Conservation (phyloP, 345 rosid species). For the Citrus inodora region DNA sequence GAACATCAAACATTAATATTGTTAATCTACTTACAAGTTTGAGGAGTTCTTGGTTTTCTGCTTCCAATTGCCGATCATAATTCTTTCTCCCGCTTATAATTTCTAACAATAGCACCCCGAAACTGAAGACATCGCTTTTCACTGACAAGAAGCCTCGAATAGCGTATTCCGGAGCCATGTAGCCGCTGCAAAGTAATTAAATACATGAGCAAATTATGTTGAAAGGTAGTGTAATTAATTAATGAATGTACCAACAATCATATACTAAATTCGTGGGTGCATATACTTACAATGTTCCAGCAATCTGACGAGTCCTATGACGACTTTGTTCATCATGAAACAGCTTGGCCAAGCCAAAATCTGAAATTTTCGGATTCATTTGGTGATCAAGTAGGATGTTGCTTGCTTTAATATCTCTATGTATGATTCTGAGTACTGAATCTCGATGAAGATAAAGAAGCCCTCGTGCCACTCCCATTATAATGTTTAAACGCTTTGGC, state of each 20-base stretch:
- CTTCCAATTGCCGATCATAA: neutral
- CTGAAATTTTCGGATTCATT: neutral
- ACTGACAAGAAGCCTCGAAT: neutral
- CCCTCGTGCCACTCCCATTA: conserved; percentile 1
- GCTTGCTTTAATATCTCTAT: conserved; percentile 10
- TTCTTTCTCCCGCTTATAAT: conserved; percentile 8
- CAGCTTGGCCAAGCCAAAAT: neutral
- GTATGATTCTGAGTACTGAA: neutral
- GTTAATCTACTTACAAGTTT: neutral
- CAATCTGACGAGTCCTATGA: neutral
- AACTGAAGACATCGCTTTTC: conserved; percentile 5
- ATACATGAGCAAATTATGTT: neutral
- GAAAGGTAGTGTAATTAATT: neutral
- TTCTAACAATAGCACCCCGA: neutral
- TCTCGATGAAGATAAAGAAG: conserved; percentile 1
- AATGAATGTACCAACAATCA: neutral
- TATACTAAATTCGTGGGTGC: too few relatives aligned
- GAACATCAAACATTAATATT: neutral
- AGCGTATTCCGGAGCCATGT: conserved; percentile 6
- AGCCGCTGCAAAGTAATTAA: neutral
- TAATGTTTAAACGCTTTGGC: conserved; percentile 4
- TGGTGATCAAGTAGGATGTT: neutral
- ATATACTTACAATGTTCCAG: neutral
- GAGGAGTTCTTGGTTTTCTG: neutral
- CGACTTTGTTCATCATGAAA: neutral